Conservation (phyloP, 176 grass and related monocot genomes). For the Eleusine indica region DNA sequence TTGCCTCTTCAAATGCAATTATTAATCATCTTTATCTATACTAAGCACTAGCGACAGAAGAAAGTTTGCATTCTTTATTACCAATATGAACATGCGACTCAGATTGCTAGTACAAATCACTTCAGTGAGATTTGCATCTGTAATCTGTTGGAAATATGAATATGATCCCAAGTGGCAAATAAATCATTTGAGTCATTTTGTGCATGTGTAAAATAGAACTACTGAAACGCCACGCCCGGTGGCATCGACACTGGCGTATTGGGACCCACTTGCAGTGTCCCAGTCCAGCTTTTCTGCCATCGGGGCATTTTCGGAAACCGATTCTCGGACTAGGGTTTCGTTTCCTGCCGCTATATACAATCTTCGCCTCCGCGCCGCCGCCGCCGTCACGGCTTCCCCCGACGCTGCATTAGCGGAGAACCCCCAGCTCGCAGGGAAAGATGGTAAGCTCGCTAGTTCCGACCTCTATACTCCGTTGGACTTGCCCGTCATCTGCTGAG, state of each 20-base stretch:
- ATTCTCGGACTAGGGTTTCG: constrained; percentile 2
- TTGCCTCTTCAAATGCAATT: not conserved
- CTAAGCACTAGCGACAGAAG: not conserved
- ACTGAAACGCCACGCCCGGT: not conserved
- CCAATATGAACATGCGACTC: not conserved
- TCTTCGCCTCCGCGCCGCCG: constrained; percentile 3
- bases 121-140: not conserved
- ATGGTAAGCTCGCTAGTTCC: not conserved
- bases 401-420: not conserved
- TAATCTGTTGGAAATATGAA: not conserved
- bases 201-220: not conserved
- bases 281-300: too few relatives aligned
- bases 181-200: not conserved
- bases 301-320: constrained; percentile 1
- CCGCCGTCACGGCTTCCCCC: constrained; percentile 4
- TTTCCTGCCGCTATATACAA: not conserved
- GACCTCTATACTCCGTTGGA: not conserved
- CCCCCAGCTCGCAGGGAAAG: constrained; percentile 1
- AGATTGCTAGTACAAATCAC: too few relatives aligned
- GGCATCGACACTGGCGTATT: not conserved
- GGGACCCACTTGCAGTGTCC: not conserved
- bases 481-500: not conserved
- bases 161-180: not conserved
- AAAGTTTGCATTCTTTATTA: not conserved
- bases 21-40: not conserved